phyloP scores from a whole-genome alignment of 768 basidiomycete species.

The Suillus placidus region DNA sequence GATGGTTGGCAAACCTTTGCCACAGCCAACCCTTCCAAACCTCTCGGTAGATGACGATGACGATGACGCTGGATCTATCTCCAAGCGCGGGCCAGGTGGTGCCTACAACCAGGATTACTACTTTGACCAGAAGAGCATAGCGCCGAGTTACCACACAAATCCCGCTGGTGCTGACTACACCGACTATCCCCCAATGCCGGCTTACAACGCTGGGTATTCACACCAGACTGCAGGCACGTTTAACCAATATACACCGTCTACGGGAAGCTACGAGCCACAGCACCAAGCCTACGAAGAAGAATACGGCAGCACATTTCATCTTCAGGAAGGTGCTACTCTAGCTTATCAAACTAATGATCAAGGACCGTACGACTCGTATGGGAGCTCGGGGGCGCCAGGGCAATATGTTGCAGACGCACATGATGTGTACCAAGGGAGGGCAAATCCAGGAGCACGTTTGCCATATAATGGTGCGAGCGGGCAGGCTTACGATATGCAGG shows the following conservation, averaged over 20 bases:
- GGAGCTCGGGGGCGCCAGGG: slow-evolving; percentile 22
- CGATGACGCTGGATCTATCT: slow-evolving; percentile 56
- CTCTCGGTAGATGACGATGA: slow-evolving; percentile 82
- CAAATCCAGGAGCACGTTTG: slow-evolving; percentile 37
- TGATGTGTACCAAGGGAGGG: slow-evolving; percentile 58
- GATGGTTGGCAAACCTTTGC: slow-evolving; percentile 74
- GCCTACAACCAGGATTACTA: slow-evolving; percentile 59
- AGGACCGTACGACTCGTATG: slow-evolving; percentile 22
- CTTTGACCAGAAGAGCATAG: slow-evolving; percentile 51
- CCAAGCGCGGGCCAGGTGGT: slow-evolving; percentile 59
- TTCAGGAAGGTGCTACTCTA: slow-evolving; percentile 60
- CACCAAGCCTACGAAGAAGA: slow-evolving; percentile 65
- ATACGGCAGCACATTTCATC: slow-evolving; percentile 63
- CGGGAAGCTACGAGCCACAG: slow-evolving; percentile 50
- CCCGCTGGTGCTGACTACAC: slow-evolving; percentile 45
- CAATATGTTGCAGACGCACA: slow-evolving; percentile 48
- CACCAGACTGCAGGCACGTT: slow-evolving; percentile 55
- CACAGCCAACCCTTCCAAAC: slow-evolving; percentile 94
- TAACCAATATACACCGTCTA: slow-evolving; percentile 61
- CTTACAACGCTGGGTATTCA: slow-evolving; percentile 67
- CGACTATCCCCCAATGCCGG: slow-evolving; percentile 75
- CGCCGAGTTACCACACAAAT: slow-evolving; percentile 37
- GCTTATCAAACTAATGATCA: slow-evolving; percentile 40
- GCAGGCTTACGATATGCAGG: slow-evolving; percentile 43
- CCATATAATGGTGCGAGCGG: slow-evolving; percentile 35